Evolutionary conservation across 2,329 filamentous ascomycete genomes (phyloP).

Genomic region (Paecilomyces variotii): DNA sequence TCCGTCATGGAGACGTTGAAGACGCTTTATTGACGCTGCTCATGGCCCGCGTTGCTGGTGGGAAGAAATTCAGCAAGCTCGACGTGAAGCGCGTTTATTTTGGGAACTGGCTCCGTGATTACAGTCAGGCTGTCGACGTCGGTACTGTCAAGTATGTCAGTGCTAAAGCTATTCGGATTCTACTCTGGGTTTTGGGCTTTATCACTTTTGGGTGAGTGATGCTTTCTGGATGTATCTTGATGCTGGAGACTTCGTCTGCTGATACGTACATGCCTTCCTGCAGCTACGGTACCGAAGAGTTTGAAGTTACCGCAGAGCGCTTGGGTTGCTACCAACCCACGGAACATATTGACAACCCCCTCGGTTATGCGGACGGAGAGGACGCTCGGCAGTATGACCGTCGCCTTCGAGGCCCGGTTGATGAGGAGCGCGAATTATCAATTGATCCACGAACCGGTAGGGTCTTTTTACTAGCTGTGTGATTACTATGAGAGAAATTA

Average conservation of each 20-base stretch:
- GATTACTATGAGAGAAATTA: background rate
- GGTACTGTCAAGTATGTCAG: conserved; percentile 87
- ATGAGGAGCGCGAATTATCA: conserved; percentile 68
- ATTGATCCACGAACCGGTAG: conserved; percentile 64
- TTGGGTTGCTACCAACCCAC: conserved; percentile 75
- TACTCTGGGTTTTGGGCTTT: conserved; percentile 85
- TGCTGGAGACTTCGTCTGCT: background rate
- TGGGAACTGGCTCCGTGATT: conserved; percentile 90
- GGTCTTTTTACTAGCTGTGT: conserved; percentile 5
- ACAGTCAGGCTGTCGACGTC: conserved; percentile 89
- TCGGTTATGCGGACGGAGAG: conserved; percentile 80
- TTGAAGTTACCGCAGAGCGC: conserved; percentile 71
- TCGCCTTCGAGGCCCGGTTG: conserved; percentile 71
- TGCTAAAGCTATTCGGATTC: conserved; percentile 79
- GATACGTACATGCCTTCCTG: background rate
- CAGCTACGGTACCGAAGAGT: conserved; percentile 63
- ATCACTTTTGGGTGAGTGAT: conserved; percentile 66
- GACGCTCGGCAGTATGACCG: conserved; percentile 77
- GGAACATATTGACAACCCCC: conserved; percentile 72
- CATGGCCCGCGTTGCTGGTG: conserved; percentile 54
- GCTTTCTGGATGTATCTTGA: background rate
- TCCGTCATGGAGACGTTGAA: conserved; percentile 88
- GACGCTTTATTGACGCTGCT: conserved; percentile 72
- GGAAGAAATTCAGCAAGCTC: conserved; percentile 82
- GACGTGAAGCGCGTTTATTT: conserved; percentile 88